Percentiles rank a stretch among this genome's conserved stretches.
These are phyloP conservation scores for Epichloe gansuensis DNA, from an alignment of 2,329 filamentous ascomycete genomes.

Conservation along the genomic window DNA sequence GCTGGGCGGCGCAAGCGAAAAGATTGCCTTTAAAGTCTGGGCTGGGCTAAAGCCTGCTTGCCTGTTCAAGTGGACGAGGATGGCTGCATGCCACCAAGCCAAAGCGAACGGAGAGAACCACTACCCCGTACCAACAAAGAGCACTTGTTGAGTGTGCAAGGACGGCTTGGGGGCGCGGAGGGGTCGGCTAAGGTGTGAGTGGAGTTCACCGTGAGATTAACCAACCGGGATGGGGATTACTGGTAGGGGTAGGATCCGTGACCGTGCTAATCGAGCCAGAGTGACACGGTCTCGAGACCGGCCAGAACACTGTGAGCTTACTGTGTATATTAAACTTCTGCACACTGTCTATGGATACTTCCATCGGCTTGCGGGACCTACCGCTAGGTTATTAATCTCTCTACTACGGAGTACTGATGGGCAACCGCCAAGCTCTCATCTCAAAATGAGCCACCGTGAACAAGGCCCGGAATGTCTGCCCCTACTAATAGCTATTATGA, in stretches of 20 bases:
- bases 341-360: slow-evolving; percentile 1
- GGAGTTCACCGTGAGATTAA: slow-evolving; percentile 31
- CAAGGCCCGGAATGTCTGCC: not conserved
- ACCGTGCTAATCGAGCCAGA: not conserved
- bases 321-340: not conserved
- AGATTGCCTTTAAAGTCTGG: slow-evolving; percentile 30
- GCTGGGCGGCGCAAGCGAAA: slow-evolving; percentile 39
- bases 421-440: slow-evolving; percentile 4
- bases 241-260: slow-evolving; percentile 17
- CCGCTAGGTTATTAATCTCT: not conserved
- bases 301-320: fast-evolving
- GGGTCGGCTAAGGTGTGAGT: slow-evolving; percentile 27
- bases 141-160: not conserved
- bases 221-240: slow-evolving; percentile 17
- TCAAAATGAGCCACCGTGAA: not conserved
- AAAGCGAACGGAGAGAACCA: not conserved
- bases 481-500: not conserved
- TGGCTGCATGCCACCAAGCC: slow-evolving; percentile 10
- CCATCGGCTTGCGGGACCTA: slow-evolving; percentile 3
- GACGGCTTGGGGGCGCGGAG: slow-evolving; percentile 8
- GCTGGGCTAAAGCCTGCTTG: slow-evolving; percentile 5
- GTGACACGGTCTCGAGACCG: slow-evolving; percentile 2
- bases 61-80: slow-evolving; percentile 14
- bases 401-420: not conserved
- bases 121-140: not conserved